Percentiles rank a stretch among this genome's conserved stretches.
Evolutionary conservation across 2,329 filamentous ascomycete genomes (phyloP).

Genomic region (Fusarium denticulatum): DNA sequence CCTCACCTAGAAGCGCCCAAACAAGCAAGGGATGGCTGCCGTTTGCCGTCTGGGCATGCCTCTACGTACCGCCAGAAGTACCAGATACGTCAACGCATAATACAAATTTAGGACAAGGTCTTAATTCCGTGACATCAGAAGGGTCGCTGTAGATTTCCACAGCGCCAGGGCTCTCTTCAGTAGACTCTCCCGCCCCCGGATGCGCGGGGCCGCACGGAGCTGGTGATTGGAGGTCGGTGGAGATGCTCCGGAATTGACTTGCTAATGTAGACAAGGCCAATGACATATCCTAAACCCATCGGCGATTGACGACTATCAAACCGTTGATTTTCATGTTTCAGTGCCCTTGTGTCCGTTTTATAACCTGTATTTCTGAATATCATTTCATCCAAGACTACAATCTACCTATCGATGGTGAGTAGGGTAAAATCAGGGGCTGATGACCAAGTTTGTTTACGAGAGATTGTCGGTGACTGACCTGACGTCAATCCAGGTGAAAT

Average conservation of each 20-base stretch:
- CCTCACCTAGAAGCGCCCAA: neutral
- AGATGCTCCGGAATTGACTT: constrained; percentile 29
- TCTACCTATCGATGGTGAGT: neutral
- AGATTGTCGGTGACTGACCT: neutral
- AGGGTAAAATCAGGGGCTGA: neutral
- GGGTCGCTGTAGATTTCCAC: neutral
- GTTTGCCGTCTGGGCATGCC: constrained; percentile 32
- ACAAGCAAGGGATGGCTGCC: constrained; percentile 25
- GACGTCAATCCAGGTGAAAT: constrained; percentile 37
- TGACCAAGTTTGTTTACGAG: neutral
- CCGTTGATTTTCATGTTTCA: neutral
- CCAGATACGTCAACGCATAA: constrained; percentile 11
- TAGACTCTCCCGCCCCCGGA: constrained; percentile 16
- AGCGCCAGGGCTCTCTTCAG: neutral
- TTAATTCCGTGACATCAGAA: constrained; percentile 27
- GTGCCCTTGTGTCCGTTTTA: constrained; percentile 1
- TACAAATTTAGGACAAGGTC: constrained; percentile 17
- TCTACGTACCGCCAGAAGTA: constrained; percentile 22
- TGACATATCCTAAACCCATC: constrained; percentile 24
- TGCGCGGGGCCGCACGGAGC: constrained; percentile 21
- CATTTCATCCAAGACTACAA: neutral
- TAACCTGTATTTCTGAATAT: constrained; percentile 23
- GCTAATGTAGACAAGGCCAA: constrained; percentile 13
- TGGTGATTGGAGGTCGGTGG: constrained; percentile 34
- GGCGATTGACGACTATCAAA: constrained; percentile 15